phyloP scores from a whole-genome alignment of 2,329 filamentous ascomycete genomes.

The Ilyonectria robusta region DNA sequence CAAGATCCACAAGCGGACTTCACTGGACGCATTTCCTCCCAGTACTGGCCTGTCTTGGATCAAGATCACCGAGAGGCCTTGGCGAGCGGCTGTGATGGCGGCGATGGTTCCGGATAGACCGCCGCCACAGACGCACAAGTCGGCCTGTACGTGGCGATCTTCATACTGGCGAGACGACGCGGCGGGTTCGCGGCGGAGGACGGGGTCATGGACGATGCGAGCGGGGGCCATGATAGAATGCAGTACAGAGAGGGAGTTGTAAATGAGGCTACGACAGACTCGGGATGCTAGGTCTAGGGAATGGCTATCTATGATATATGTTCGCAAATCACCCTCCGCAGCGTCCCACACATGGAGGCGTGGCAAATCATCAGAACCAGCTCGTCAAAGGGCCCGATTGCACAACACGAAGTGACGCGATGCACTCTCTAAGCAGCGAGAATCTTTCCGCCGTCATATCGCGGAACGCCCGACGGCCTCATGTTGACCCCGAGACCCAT shows the following conservation, averaged over 20 bases:
- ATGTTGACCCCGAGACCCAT: neutral
- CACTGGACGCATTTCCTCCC: conserved; percentile 44
- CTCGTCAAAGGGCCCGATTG: neutral
- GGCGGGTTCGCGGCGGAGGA: conserved; percentile 37
- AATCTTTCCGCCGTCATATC: neutral
- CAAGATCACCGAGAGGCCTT: conserved; percentile 39
- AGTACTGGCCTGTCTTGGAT: conserved; percentile 44
- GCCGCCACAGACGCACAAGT: conserved; percentile 50
- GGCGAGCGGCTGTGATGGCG: conserved; percentile 42
- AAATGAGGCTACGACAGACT: neutral
- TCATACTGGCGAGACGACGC: conserved; percentile 36
- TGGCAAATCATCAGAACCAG: conserved; percentile 1
- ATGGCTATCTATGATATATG: conserved; percentile 6
- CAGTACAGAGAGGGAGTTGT: neutral
- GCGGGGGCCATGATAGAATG: conserved; percentile 40
- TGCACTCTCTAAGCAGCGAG: neutral
- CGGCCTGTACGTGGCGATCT: conserved; percentile 33
- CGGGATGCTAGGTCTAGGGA: neutral
- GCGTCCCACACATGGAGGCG: neutral
- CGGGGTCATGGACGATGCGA: conserved; percentile 34
- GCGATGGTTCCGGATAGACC: conserved; percentile 42
- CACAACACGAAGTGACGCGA: neutral
- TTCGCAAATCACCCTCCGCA: neutral
- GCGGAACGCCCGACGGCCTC: conserved; percentile 20
- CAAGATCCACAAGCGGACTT: conserved; percentile 45